Base-by-base conservation (phyloP, 495 filamentous ascomycete genomes). In the Tuber microsphaerosporum region DNA sequence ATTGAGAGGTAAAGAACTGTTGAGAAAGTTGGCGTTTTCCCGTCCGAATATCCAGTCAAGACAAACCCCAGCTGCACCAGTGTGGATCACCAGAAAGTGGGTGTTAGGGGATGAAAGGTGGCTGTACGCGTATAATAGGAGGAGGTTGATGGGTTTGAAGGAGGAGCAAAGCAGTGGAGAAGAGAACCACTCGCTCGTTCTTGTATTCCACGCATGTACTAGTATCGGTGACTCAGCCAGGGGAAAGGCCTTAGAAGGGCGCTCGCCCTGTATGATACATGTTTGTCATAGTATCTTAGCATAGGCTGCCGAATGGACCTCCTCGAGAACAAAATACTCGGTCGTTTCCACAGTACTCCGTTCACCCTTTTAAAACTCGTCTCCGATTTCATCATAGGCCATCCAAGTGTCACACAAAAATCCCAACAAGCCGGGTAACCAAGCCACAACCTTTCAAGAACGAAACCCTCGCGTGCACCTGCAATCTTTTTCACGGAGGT, bases 351-450 rank as follows among this genome's bases (percentile, higher is more conserved):
- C 12, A 31, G 26, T 65, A 16, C 26, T 7, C 56, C 4, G 56
- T 65, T 65, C 56, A 34, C 12, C 26, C 16, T 31, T 2, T 46
- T 65, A 17, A 65, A 65, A 17, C 51, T 61, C n/a, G 51, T 31
- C 12, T 61, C 51, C 51, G 12, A 61, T 65, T 34, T 34, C 56
- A 34, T 65, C 56, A 65, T 17, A 16, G 26, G 8, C 48, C 48
- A 65, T 14, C 26, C 26, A 65, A 31, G n/a, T 26, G 10, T 17
- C 26, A 34, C 56, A 65, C 56, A 7, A 6, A 34, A 2, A 34
- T 65, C 56, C 56, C 56, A 34, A 65, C 56, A 65, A 34, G 56
- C 56, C 56, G 56, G 56, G 56, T 65, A 65, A 65, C 56, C 56
- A 26, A 4, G 56, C 26, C 39, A 41, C 26, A 65, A 26, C 22